Conservation (phyloP, 2,329 filamentous ascomycete genomes). For the Phialemoniopsis sp. region DNA sequence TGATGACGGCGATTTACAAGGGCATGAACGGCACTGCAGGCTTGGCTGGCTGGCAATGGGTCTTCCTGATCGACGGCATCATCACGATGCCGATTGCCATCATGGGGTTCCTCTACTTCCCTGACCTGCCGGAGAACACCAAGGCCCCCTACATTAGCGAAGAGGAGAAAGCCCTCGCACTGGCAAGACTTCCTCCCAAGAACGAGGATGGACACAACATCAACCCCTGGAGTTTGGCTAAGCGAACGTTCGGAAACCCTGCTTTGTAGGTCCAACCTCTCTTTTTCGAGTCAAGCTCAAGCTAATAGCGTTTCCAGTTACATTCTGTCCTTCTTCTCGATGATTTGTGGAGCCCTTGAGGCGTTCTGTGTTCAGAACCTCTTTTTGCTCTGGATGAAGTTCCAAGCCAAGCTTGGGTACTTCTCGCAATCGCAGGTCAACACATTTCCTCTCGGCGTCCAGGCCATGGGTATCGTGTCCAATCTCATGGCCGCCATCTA, state of each 20-base stretch:
- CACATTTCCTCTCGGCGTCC: no score
- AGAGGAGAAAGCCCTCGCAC: constrained; percentile 16
- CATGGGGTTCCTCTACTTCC: constrained; percentile 39
- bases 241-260: constrained; percentile 18
- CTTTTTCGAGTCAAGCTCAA: no score
- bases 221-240: constrained; percentile 17
- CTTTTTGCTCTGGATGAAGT: no score
- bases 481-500: no score
- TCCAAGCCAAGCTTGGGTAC: no score
- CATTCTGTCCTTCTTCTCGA: no score
- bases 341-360: no score
- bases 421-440: no score
- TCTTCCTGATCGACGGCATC: constrained; percentile 36
- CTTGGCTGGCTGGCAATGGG: constrained; percentile 40
- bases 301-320: no score
- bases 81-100: constrained; percentile 42
- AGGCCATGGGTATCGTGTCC: no score
- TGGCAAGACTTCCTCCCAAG: constrained; percentile 22
- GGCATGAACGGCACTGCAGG: constrained; percentile 33
- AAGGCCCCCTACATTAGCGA: constrained; percentile 32
- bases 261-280: constrained; percentile 24
- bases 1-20: constrained; percentile 41
- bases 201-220: constrained; percentile 26
- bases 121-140: constrained; percentile 33
- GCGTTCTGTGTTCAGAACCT: no score